A percentile compares a stretch with the other conserved stretches of the same genome.
Evolutionary conservation across 768 basidiomycete genomes (phyloP).

Genomic region (Filobasidium floriforme): DNA sequence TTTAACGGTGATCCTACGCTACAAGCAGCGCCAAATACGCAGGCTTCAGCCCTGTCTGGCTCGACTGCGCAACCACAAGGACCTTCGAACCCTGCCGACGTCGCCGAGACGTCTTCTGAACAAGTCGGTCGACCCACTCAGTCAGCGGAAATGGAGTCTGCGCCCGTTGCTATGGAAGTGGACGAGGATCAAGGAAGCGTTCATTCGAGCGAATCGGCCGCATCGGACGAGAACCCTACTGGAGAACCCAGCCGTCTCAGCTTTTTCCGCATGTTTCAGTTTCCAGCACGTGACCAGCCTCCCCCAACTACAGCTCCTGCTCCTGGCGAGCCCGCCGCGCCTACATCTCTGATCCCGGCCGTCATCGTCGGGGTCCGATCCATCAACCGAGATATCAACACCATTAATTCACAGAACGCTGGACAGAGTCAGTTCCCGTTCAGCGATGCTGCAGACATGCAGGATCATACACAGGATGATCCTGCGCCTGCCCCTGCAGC

Average conservation of each 20-base stretch:
- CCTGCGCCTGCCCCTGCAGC: neutral
- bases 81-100: too few species aligned
- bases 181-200: neutral
- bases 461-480: neutral
- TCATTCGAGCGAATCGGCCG: neutral
- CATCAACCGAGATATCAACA: constrained; percentile 16
- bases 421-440: constrained; percentile 13
- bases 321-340: neutral
- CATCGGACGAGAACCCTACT: too few species aligned
- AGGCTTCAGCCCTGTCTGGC: too few species aligned
- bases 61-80: too few species aligned
- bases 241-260: constrained; percentile 11
- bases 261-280: constrained; percentile 23
- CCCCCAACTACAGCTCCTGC: constrained; percentile 2
- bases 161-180: neutral
- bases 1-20: constrained; percentile 6
- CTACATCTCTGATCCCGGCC: constrained; percentile 15
- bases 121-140: too few species aligned
- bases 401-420: constrained; percentile 8
- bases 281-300: constrained; percentile 14
- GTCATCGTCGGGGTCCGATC: constrained; percentile 24
- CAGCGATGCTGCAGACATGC: constrained; percentile 4
- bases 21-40: neutral
- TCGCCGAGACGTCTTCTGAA: too few species aligned
- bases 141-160: too few species aligned